A percentile compares a stretch with the other conserved stretches of the same genome.
Evolutionary conservation across 208 protist species (phyloP).

Genomic region (Jaenimonas drosophilae): DNA sequence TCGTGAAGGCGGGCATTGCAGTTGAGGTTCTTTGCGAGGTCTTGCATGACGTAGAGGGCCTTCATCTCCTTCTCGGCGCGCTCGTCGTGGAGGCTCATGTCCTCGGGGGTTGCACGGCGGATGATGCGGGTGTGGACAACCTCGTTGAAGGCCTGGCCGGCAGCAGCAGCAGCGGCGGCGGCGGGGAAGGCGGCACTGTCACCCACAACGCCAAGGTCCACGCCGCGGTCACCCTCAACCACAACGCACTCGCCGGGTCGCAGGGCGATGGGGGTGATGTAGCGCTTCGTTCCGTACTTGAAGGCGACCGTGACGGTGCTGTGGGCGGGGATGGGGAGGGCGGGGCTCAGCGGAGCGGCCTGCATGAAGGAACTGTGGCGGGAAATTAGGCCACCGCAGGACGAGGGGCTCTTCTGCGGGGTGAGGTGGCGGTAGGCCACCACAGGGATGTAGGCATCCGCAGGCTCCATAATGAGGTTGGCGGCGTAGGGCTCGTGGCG

Average conservation of each 20-base stretch:
- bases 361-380: slow-evolving; percentile 2
- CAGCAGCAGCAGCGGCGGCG: neutral
- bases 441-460: slow-evolving; percentile 3
- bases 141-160: slow-evolving; percentile 1
- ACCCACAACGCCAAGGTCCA: slow-evolving; percentile 53
- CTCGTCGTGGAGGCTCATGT: slow-evolving; percentile 20
- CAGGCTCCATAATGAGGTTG: slow-evolving; percentile 12
- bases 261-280: slow-evolving; percentile 19
- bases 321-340: slow-evolving; percentile 7
- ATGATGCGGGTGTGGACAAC: slow-evolving; percentile 6
- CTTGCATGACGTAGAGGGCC: slow-evolving; percentile 35
- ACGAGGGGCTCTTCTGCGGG: neutral
- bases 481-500: slow-evolving; percentile 57
- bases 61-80: slow-evolving; percentile 27
- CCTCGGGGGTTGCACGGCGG: slow-evolving; percentile 25
- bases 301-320: slow-evolving; percentile 35
- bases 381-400: no score
- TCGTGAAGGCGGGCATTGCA: slow-evolving; percentile 39
- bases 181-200: slow-evolving; percentile 7
- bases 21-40: slow-evolving; percentile 34
- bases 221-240: slow-evolving; percentile 67
- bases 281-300: slow-evolving; percentile 66
- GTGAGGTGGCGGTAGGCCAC: neutral
- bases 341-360: neutral
- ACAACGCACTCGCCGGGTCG: slow-evolving; percentile 31